phyloP scores from a whole-genome alignment of 805 yeast species.

The Wickerhamomyces chambardii region DNA sequence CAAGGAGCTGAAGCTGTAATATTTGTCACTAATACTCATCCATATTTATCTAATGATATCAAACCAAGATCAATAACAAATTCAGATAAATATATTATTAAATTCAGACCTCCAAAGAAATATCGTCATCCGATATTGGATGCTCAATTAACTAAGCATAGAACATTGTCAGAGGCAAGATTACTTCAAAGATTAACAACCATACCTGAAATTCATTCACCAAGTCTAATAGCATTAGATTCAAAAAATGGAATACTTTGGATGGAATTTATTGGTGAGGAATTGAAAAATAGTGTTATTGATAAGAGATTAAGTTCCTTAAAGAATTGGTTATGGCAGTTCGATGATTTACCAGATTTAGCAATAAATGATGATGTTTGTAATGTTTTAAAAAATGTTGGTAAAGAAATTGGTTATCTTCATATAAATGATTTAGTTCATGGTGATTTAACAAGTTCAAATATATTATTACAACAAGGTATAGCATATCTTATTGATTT shows the following conservation, averaged over 20 bases:
- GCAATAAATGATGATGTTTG: conserved; percentile 30
- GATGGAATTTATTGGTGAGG: conserved; percentile 74
- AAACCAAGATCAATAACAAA: conserved; percentile 11
- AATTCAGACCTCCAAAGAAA: conserved; percentile 84
- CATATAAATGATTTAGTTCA: conserved; percentile 79
- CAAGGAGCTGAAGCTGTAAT: conserved; percentile 93
- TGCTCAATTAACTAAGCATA: conserved; percentile 58
- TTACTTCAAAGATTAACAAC: conserved; percentile 47
- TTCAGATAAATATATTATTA: conserved; percentile 45
- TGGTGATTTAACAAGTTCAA: conserved; percentile 92
- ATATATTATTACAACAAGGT: conserved; percentile 46
- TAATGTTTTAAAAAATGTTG: conserved; percentile 43
- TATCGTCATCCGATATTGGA: conserved; percentile 86
- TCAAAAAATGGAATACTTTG: conserved; percentile 71
- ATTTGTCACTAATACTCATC: conserved; percentile 54
- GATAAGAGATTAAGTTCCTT: conserved; percentile 42
- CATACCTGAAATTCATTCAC: conserved; percentile 51
- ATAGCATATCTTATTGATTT: conserved; percentile 75
- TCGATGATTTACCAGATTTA: conserved; percentile 22
- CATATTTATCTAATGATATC: conserved; percentile 37
- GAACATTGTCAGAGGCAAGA: conserved; percentile 83
- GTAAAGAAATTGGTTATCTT: conserved; percentile 56
- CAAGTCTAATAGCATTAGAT: conserved; percentile 70
- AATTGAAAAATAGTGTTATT: conserved; percentile 31
- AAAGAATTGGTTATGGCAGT: conserved; percentile 67